A percentile compares a stretch with the other conserved stretches of the same genome.
phyloP scores from a whole-genome alignment of 345 rosid genomes.

The Acer campestre region DNA sequence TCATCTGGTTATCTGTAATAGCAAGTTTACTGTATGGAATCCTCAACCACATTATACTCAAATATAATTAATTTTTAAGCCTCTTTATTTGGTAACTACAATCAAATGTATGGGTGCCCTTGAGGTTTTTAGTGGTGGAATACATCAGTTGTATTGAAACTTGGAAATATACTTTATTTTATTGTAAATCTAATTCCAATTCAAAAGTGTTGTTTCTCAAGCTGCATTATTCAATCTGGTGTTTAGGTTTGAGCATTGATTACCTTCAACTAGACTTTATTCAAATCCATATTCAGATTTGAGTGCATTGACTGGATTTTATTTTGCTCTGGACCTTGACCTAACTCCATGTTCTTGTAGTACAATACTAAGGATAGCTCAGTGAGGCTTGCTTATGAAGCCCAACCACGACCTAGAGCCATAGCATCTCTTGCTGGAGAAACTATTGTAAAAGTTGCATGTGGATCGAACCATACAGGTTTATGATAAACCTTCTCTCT shows the following conservation, averaged over 20 bases:
- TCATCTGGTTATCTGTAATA: background rate
- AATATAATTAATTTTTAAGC: background rate
- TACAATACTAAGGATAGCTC: conserved; percentile 94
- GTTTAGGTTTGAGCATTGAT: background rate
- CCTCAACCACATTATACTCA: background rate
- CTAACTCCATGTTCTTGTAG: conserved; percentile 40
- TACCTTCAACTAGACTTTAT: background rate
- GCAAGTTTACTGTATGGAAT: background rate
- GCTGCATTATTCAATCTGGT: background rate
- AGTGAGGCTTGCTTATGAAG: conserved; percentile 87
- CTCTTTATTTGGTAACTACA: background rate
- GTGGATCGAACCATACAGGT: conserved; percentile 98
- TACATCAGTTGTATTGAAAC: background rate
- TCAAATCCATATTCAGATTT: background rate
- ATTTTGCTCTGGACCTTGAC: conserved; percentile 9
- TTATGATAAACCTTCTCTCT: conserved; percentile 6
- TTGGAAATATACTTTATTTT: background rate
- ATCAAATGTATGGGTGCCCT: background rate
- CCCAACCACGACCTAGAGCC: conserved; percentile 92
- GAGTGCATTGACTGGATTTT: background rate
- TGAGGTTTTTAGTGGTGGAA: background rate
- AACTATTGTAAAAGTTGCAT: conserved; percentile 91
- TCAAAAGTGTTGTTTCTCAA: background rate
- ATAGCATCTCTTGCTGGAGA: conserved; percentile 74
- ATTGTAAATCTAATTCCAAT: background rate